phyloP scores from a whole-genome alignment of 129 eudicot genomes.

The Daucus carota region DNA sequence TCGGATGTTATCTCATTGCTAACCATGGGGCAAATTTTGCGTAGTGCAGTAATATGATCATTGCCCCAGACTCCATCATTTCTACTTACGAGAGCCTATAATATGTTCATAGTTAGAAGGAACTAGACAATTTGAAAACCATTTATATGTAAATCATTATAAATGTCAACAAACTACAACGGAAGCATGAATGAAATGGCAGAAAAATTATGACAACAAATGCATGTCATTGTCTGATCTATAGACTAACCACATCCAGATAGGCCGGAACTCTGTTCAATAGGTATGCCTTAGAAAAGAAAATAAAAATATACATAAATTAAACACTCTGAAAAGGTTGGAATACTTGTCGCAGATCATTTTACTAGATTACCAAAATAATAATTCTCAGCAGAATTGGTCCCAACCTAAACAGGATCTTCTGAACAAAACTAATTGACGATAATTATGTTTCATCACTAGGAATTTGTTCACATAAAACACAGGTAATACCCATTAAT shows the following conservation, averaged over 20 bases:
- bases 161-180: background rate
- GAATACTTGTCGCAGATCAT: too few species aligned
- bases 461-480: background rate
- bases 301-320: too few species aligned
- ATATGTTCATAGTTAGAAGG: background rate
- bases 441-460: too few species aligned
- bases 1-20: constrained; percentile 79
- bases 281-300: too few species aligned
- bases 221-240: background rate
- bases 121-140: background rate
- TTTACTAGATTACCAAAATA: too few species aligned
- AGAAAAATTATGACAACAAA: background rate
- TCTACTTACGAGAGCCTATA: constrained; percentile 88
- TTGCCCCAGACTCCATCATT: constrained; percentile 95
- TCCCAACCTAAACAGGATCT: too few species aligned
- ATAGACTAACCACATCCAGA: background rate
- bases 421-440: too few species aligned
- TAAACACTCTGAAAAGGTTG: too few species aligned
- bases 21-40: constrained; percentile 97
- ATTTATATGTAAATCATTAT: background rate
- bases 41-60: constrained; percentile 70
- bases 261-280: background rate
- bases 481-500: background rate
- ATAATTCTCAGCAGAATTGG: too few species aligned
- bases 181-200: background rate